Evolutionary conservation across 2,329 filamentous ascomycete species (phyloP).

Genomic region (Rachicladosporium sp.): DNA sequence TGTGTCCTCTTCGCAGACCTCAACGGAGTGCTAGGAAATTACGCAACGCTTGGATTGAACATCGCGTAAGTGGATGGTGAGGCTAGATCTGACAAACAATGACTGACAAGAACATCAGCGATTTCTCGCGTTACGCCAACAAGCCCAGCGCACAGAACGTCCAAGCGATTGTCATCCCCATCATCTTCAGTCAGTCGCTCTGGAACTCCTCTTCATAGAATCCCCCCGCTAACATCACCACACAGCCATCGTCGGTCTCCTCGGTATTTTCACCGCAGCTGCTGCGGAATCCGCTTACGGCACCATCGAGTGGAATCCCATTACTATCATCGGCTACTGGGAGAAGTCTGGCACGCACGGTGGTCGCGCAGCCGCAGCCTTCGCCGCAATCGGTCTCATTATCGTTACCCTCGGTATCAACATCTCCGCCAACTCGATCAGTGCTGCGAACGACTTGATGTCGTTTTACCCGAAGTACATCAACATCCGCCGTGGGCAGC

Average conservation of each 20-base stretch:
- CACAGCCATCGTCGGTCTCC: slow-evolving; percentile 28
- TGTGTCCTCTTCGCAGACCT: slow-evolving; percentile 8
- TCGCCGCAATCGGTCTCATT: slow-evolving; percentile 32
- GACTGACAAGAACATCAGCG: slow-evolving; percentile 11
- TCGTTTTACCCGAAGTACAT: slow-evolving; percentile 40
- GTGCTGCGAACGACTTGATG: slow-evolving; percentile 42
- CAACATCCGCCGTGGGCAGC: slow-evolving; percentile 28
- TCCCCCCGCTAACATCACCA: too few species aligned
- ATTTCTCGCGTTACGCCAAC: slow-evolving; percentile 23
- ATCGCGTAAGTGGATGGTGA: slow-evolving; percentile 9
- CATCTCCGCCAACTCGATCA: slow-evolving; percentile 41
- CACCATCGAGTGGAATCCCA: slow-evolving; percentile 25
- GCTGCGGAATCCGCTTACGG: slow-evolving; percentile 42
- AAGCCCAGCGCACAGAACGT: slow-evolving; percentile 19
- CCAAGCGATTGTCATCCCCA: slow-evolving; percentile 29
- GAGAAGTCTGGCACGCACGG: slow-evolving; percentile 10
- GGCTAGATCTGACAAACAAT: too few species aligned
- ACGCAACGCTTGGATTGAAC: slow-evolving; percentile 23
- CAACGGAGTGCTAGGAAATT: slow-evolving; percentile 20
- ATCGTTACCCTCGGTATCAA: slow-evolving; percentile 40
- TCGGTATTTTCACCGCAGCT: slow-evolving; percentile 47
- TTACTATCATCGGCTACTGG: slow-evolving; percentile 25
- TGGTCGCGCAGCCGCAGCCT: slow-evolving; percentile 17
- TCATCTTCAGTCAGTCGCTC: slow-evolving; percentile 30
- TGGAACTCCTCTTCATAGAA: too few species aligned